Evolutionary conservation across 1,139 yeast species (phyloP), one percentile per base, ranked within the genome.

Genomic region (Chernovozyma aurita): DNA sequence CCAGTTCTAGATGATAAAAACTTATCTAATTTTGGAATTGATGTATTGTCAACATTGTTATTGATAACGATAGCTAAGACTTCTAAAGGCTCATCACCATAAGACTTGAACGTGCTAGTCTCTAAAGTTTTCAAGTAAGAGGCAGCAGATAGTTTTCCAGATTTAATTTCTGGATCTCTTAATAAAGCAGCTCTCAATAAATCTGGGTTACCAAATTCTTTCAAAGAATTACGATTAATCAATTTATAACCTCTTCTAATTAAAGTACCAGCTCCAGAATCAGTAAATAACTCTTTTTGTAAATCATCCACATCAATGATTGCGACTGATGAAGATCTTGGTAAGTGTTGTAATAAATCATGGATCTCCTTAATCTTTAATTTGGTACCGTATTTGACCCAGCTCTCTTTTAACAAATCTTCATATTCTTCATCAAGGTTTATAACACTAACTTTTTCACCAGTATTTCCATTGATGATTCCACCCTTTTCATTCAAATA

Each of bases 301-400:
- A 92, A 74, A 58, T 92, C 97, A 52, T 86, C 78, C 32, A 94
- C 97, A 49, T 92, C 86, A 52, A 92, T 92, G 57, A 92, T 92
- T 31, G 99, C 98, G 35, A 92, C 99, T 5, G 97, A 88, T 1
- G 97, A 88, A 9, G 97, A 86, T 60, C 97, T 80, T 42, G 99
- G 99, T 56, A 92, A 76, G 57, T 85, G 92, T 65, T 86, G 92
- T 55, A 92, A 75, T 52, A 92, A 75, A 54, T 92, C 98, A 61
- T 87, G 92, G 60, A 92, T 92, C 65, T 94, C 97, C 61, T 85
- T 88, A 59, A 92, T 88, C 70, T 92, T 92, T 62, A 92, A 76
- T 66, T 92, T 92, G 44, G 99, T 92, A 49, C 99, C 99, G 61
- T 92, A 92, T 62, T 92, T 92, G 49, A 92, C 98, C 99, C 99